Evolutionary conservation across 495 filamentous ascomycete species (phyloP).

Genomic region (Podospora pseudopauciseta): DNA sequence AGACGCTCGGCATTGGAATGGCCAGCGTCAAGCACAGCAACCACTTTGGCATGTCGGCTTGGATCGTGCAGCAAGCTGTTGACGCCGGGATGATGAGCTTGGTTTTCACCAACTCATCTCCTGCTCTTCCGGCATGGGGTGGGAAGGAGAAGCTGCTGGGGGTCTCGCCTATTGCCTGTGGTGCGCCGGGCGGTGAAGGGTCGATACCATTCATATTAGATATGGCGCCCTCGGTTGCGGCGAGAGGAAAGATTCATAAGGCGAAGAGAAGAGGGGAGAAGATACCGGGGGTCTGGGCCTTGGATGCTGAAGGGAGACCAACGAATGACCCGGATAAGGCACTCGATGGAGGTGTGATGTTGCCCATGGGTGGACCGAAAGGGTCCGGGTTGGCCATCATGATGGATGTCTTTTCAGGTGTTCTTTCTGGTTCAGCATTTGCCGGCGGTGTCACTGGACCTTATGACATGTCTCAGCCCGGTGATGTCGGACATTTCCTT

Average conservation of each 20-base stretch:
- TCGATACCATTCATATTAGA: conserved; percentile 63
- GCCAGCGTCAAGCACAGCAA: conserved; percentile 70
- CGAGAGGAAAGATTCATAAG: conserved; percentile 73
- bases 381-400: conserved; percentile 68
- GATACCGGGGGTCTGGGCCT: conserved; percentile 70
- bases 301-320: conserved; percentile 63
- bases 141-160: conserved; percentile 65
- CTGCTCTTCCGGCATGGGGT: conserved; percentile 71
- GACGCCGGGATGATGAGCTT: conserved; percentile 69
- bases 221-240: conserved; percentile 73
- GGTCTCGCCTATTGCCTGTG: conserved; percentile 73
- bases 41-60: conserved; percentile 78
- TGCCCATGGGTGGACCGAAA: conserved; percentile 77
- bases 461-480: conserved; percentile 63
- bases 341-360: conserved; percentile 63
- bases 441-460: conserved; percentile 68
- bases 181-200: conserved; percentile 54
- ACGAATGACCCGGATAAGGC: conserved; percentile 66
- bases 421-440: conserved; percentile 64
- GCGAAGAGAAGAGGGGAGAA: conserved; percentile 66
- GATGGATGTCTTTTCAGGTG: conserved; percentile 84
- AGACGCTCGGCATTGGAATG: conserved; percentile 66
- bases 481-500: conserved; percentile 74
- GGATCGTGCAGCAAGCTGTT: conserved; percentile 70
- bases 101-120: conserved; percentile 76